A percentile compares a stretch with the other conserved stretches of the same genome.
Evolutionary conservation across 2,329 filamentous ascomycete genomes (phyloP).

Genomic region (Fusarium incarnatum): DNA sequence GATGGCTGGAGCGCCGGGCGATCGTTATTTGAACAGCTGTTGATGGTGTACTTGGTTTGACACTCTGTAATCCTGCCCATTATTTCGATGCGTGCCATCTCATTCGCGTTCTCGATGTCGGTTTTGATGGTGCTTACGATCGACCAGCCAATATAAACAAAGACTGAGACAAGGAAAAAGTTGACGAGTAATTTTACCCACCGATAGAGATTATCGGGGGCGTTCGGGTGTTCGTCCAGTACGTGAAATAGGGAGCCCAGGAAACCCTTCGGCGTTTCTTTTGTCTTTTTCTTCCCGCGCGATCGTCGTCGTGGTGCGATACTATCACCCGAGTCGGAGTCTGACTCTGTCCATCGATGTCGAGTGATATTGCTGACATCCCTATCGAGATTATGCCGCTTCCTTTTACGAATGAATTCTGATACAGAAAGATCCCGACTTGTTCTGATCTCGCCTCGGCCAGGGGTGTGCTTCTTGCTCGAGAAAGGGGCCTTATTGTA

Average conservation of each 20-base stretch:
- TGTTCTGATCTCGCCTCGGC: constrained; percentile 72
- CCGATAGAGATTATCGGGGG: constrained; percentile 68
- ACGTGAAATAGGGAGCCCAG: constrained; percentile 62
- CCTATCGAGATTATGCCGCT: constrained; percentile 62
- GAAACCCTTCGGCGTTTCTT: constrained; percentile 40
- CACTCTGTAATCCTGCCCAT: constrained; percentile 80
- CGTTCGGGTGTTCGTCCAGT: constrained; percentile 68
- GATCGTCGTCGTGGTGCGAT: constrained; percentile 39
- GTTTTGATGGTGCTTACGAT: constrained; percentile 76
- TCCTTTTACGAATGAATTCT: constrained; percentile 66
- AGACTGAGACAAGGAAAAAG: constrained; percentile 65
- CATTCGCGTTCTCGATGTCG: constrained; percentile 79
- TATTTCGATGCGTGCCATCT: constrained; percentile 75
- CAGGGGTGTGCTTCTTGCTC: constrained; percentile 60
- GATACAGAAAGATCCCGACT: constrained; percentile 54
- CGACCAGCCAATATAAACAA: constrained; percentile 75
- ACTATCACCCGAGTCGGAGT: constrained; percentile 61
- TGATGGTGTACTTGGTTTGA: constrained; percentile 77
- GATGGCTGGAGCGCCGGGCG: constrained; percentile 78
- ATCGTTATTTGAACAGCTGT: constrained; percentile 74
- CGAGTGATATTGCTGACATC: constrained; percentile 65
- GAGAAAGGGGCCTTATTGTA: constrained; percentile 56
- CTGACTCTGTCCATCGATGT: constrained; percentile 59
- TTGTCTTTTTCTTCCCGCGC: constrained; percentile 43
- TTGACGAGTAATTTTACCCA: constrained; percentile 74